Evolutionary conservation across 306 rosid genomes (phyloP), one percentile per base, ranked within the genome.

Genomic region (Dicorynia guianensis): DNA sequence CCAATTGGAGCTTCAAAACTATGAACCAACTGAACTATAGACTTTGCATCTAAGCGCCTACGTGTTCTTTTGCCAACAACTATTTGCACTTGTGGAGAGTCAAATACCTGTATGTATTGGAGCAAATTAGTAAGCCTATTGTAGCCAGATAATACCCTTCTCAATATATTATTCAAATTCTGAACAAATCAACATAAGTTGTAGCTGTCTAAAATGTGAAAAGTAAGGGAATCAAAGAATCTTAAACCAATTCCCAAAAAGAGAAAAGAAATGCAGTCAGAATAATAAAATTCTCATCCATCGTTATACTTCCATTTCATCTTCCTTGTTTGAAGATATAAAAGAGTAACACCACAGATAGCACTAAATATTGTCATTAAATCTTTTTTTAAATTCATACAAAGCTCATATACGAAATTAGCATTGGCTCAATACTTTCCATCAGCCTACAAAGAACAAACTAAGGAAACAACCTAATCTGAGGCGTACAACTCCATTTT

Each of bases 31-130:
- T 91, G 83, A 76, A 87, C 89, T 12, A 89, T 86, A 43, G 97
- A 86, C 78, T 88, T 91, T 18, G 93, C 93, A 91, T 93, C 92
- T 74, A 91, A 82, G 47, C 98, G 96, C 74, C 72, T 88, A 38
- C 98, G 81, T 25, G 85, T 88, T 64, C 81, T 88, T 81, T 82
- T 79, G 48, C 98, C 90, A 75, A 93, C 85, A 43, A 87, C 80
- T 58, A 91, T 69, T 81, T 86, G 80, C 82, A 93, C 80, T 68
- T 84, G 77, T 20, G 97, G 98, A 76, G 92, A 82, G 76, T 93
- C 98, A 74, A 86, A 86, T 19, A 93, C 92, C 98, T 91, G 81
- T 48, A 69, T 14, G 64, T 40, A 75, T 74, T 76, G 46, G 48
- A 72, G 47, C 11, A 25, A 34, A 53, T 76, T 57, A 69, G 44